Percentiles rank a stretch among this genome's conserved stretches.
Conservation (phyloP, 1,139 yeast genomes). For the Suhomyces wounanorum region DNA sequence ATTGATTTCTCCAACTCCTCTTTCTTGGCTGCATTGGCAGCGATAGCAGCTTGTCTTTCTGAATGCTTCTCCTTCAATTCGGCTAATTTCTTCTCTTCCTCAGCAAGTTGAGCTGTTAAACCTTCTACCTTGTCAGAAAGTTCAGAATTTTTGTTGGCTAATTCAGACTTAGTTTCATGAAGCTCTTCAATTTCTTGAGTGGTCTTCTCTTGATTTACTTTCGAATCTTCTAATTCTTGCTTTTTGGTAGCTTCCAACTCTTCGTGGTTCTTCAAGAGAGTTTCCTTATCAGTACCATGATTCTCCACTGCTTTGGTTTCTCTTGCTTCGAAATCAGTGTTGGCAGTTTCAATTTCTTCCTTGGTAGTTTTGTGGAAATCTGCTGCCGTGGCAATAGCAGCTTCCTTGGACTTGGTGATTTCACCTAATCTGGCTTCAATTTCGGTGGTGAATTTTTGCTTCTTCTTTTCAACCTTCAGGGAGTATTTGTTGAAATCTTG, state of each 20-base stretch:
- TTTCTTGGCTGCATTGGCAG: conserved; percentile 38
- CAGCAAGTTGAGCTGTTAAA: conserved; percentile 43
- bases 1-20: conserved; percentile 45
- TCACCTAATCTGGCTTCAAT: conserved; percentile 39
- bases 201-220: conserved; percentile 48
- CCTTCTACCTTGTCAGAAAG: conserved; percentile 43
- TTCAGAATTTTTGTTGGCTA: conserved; percentile 48
- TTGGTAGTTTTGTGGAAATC: conserved; percentile 42
- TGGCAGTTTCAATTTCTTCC: conserved; percentile 49
- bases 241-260: conserved; percentile 51
- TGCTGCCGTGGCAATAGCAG: conserved; percentile 35
- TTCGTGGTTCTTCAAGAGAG: conserved; percentile 46
- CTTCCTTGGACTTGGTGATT: conserved; percentile 31
- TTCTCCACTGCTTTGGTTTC: conserved; percentile 50
- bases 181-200: conserved; percentile 48
- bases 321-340: conserved; percentile 45
- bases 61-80: conserved; percentile 43
- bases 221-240: conserved; percentile 52
- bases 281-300: conserved; percentile 49
- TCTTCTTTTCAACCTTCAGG: conserved; percentile 41
- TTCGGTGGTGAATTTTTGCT: conserved; percentile 41
- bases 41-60: conserved; percentile 42
- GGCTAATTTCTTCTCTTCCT: conserved; percentile 42
- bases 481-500: conserved; percentile 45
- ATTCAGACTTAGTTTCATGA: conserved; percentile 43